Percentiles rank a stretch among this genome's conserved stretches.
phyloP scores from a whole-genome alignment of 108 stramenopile genomes.

The Mediolabrus comicus region DNA sequence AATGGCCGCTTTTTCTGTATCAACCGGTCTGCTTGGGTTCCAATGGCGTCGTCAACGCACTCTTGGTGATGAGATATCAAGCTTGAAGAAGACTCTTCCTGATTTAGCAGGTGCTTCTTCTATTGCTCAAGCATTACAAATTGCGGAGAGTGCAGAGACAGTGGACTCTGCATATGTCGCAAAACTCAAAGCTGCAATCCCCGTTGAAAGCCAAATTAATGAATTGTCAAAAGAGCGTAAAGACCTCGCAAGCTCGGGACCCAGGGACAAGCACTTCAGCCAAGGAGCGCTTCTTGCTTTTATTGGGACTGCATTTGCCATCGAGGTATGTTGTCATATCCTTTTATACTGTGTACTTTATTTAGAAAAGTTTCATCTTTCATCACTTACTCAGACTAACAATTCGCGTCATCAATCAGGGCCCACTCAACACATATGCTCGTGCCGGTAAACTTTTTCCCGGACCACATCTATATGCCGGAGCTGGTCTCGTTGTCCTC shows the following conservation, averaged over 20 bases:
- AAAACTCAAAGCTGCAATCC: constrained; percentile 53
- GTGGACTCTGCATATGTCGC: constrained; percentile 47
- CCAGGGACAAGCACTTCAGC: constrained; percentile 88
- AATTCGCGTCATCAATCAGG: constrained; percentile 40
- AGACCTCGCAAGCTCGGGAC: constrained; percentile 54
- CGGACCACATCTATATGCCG: constrained; percentile 97
- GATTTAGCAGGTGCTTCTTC: constrained; percentile 44
- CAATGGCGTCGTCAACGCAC: constrained; percentile 93
- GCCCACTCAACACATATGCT: constrained; percentile 95
- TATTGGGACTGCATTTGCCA: constrained; percentile 89
- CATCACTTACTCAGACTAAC: neutral
- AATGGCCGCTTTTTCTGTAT: constrained; percentile 65
- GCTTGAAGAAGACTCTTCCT: constrained; percentile 67
- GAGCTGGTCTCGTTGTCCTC: constrained; percentile 90
- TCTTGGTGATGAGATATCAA: constrained; percentile 82
- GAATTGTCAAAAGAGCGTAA: constrained; percentile 82
- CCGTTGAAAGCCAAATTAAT: constrained; percentile 64
- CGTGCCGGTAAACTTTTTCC: constrained; percentile 97
- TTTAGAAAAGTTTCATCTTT: constrained; percentile 1
- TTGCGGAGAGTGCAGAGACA: constrained; percentile 52
- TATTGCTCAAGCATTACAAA: constrained; percentile 46
- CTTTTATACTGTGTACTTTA: constrained; percentile 6
- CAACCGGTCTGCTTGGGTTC: constrained; percentile 87
- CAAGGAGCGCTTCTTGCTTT: constrained; percentile 87
- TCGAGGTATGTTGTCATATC: constrained; percentile 70